These are phyloP conservation scores for Aphanocladium album DNA, from an alignment of 2,329 filamentous ascomycete species.

Conservation along the genomic window DNA sequence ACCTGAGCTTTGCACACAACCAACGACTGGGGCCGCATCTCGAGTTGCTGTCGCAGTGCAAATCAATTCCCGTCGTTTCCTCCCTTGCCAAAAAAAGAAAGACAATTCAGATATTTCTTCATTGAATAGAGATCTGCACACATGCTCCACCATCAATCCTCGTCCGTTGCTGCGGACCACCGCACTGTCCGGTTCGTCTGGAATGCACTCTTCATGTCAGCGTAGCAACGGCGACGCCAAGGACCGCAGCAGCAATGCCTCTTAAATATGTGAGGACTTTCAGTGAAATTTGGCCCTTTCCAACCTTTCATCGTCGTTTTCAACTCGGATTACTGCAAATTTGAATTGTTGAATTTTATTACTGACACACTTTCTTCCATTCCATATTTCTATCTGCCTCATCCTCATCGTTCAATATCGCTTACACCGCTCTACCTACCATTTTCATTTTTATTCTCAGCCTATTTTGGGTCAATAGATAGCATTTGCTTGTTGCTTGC, in stretches of 20 bases:
- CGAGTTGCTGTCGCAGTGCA: not conserved
- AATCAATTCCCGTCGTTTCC: not conserved
- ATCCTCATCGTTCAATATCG: not conserved
- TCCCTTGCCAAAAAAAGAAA: not conserved
- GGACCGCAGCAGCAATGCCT: constrained; percentile 16
- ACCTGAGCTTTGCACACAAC: too few relatives aligned
- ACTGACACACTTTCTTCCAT: not conserved
- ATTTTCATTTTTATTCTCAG: not conserved
- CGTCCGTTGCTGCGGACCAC: not conserved
- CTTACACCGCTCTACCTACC: not conserved
- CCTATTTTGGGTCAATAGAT: not conserved
- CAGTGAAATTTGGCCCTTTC: not conserved
- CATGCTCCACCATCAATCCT: not conserved
- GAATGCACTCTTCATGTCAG: constrained; percentile 31
- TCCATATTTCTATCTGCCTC: not conserved
- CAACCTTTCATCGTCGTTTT: not conserved
- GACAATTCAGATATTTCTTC: not conserved
- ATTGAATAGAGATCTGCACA: not conserved
- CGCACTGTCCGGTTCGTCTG: constrained; percentile 14
- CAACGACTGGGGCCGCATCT: too few relatives aligned
- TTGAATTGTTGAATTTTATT: not conserved
- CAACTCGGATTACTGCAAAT: not conserved
- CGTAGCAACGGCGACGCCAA: constrained; percentile 11
- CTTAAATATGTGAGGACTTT: constrained; percentile 14
- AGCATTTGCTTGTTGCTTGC: not conserved